phyloP scores from a whole-genome alignment of 2,329 filamentous ascomycete species.

The Dothistroma septosporum region DNA sequence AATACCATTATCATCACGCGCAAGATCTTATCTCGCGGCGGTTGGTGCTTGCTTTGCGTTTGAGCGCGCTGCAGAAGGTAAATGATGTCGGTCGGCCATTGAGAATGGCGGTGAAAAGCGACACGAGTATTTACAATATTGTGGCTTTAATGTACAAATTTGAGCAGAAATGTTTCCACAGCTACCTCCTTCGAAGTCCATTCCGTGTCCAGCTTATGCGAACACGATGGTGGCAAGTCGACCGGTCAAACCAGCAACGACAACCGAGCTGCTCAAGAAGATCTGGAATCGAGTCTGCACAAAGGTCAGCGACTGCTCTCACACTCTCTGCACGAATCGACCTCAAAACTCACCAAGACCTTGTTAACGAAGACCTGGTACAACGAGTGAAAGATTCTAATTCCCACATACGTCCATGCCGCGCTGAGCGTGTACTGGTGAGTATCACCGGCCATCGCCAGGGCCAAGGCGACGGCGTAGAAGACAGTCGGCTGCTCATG shows the following conservation, averaged over 20 bases:
- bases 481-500: conserved; percentile 42
- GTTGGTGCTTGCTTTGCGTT: too few species aligned
- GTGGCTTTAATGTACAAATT: too few species aligned
- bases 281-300: conserved; percentile 5
- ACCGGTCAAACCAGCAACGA: conserved; percentile 9
- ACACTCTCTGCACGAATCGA: not conserved
- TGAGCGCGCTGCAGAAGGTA: too few species aligned
- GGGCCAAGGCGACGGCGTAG: conserved; percentile 35
- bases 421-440: conserved; percentile 30
- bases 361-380: conserved; percentile 35
- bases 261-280: conserved; percentile 7
- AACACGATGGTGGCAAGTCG: conserved; percentile 6
- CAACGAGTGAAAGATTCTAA: conserved; percentile 37
- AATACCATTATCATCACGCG: not conserved
- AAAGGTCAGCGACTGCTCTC: not conserved
- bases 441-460: conserved; percentile 27
- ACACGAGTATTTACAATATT: too few species aligned
- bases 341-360: conserved; percentile 17
- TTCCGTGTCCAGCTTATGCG: not conserved
- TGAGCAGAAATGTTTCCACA: too few species aligned
- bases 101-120: too few species aligned
- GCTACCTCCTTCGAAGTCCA: not conserved
- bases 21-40: too few species aligned
- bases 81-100: too few species aligned
- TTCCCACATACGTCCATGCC: conserved; percentile 40